A percentile compares a stretch with the other conserved stretches of the same genome.
phyloP scores from a whole-genome alignment of 2,329 filamentous ascomycete species.

The Epicoccum nigrum region DNA sequence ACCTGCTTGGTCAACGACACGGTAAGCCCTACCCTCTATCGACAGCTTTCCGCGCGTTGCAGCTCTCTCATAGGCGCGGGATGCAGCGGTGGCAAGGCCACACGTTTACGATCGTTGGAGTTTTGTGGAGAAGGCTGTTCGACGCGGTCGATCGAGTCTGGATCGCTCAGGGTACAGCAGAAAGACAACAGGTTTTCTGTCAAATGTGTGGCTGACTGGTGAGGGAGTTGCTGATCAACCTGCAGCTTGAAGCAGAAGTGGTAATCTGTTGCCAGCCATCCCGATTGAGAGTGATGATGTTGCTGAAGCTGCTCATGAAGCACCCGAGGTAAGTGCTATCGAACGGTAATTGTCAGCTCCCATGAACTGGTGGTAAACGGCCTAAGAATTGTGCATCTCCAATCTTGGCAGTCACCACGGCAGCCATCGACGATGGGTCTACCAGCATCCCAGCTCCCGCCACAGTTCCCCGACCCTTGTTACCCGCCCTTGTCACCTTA shows the following conservation, averaged over 20 bases:
- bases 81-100: slow-evolving; percentile 22
- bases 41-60: slow-evolving; percentile 14
- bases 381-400: too few relatives aligned
- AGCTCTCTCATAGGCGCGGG: slow-evolving; percentile 27
- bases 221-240: background rate
- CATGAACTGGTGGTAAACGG: too few relatives aligned
- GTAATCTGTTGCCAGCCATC: background rate
- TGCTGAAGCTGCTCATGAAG: background rate
- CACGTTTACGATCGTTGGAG: slow-evolving; percentile 13
- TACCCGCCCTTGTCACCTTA: slow-evolving; percentile 36
- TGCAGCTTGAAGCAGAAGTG: background rate
- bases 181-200: slow-evolving; percentile 14
- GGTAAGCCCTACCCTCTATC: slow-evolving; percentile 22
- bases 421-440: slow-evolving; percentile 42
- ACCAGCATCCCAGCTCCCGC: slow-evolving; percentile 36
- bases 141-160: slow-evolving; percentile 38
- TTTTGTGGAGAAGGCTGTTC: slow-evolving; percentile 25
- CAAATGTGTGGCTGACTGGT: slow-evolving; percentile 7
- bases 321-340: background rate
- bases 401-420: slow-evolving; percentile 30
- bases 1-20: slow-evolving; percentile 29
- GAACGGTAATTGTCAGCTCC: slow-evolving; percentile 1
- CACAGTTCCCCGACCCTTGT: slow-evolving; percentile 35
- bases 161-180: slow-evolving; percentile 18
- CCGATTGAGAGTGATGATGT: background rate